Conservation (phyloP, 345 rosid genomes). For the Citrus unshiu region DNA sequence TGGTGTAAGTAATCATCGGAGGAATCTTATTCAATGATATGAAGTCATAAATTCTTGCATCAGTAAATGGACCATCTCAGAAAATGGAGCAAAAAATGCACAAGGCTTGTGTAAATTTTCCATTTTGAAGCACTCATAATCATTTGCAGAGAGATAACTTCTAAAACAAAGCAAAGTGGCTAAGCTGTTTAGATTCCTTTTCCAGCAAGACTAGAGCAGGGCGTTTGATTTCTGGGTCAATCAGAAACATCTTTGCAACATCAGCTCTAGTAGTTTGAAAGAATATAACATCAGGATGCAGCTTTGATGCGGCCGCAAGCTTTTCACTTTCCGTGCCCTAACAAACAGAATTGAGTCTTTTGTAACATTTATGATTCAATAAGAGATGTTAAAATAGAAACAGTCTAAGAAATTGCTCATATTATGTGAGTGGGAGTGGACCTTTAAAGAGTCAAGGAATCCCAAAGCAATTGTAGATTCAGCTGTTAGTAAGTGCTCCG, state of each 20-base stretch:
- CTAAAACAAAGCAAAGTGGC: no score
- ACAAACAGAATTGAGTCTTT: no score
- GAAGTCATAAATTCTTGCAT: no score
- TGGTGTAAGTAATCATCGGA: no score
- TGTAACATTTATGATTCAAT: not conserved
- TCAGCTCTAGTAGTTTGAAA: not conserved
- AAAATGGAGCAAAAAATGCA: no score
- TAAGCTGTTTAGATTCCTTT: no score
- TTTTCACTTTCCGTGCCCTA: not conserved
- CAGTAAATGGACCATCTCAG: no score
- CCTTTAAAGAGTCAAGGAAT: conserved; percentile 10
- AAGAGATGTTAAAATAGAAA: not conserved
- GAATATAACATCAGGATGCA: not conserved
- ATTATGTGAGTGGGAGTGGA: not conserved
- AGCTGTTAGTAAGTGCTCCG: not conserved
- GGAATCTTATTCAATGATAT: no score
- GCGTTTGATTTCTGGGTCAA: not conserved
- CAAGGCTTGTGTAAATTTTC: no score
- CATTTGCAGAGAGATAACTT: no score
- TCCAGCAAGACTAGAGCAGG: not conserved
- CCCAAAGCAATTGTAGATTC: conserved; percentile 1
- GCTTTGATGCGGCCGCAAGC: not conserved
- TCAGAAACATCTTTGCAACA: not conserved
- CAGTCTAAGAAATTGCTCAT: not conserved
- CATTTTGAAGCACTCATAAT: no score